Conservation (phyloP, 2,329 filamentous ascomycete genomes). For the Penicillium aurantiogriseum region DNA sequence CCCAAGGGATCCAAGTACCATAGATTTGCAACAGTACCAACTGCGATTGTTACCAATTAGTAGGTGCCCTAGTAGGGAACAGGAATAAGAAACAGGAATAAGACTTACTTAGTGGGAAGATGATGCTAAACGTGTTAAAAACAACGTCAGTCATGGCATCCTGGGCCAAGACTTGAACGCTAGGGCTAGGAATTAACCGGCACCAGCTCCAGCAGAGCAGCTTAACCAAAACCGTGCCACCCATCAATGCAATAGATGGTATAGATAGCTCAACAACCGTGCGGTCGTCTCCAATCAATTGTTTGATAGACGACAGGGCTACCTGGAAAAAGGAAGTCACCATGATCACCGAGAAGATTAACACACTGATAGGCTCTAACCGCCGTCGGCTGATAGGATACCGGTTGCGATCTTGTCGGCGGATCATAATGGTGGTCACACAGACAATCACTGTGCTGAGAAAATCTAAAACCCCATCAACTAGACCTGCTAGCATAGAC, state of each 20-base stretch:
- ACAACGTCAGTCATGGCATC: constrained; percentile 75
- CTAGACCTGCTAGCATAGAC: constrained; percentile 64
- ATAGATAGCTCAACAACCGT: constrained; percentile 69
- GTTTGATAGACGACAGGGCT: constrained; percentile 59
- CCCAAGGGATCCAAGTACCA: constrained; percentile 64
- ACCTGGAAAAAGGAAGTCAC: constrained; percentile 64
- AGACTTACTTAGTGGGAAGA: constrained; percentile 67
- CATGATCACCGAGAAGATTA: constrained; percentile 66
- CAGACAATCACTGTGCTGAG: constrained; percentile 64
- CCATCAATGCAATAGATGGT: constrained; percentile 76
- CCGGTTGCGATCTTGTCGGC: constrained; percentile 59
- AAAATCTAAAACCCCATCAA: constrained; percentile 66
- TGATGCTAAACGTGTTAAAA: constrained; percentile 85
- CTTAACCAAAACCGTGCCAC: constrained; percentile 77
- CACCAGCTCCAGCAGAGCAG: constrained; percentile 84
- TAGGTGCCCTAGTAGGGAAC: background rate
- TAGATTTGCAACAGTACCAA: constrained; percentile 37
- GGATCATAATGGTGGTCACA: constrained; percentile 59
- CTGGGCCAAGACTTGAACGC: constrained; percentile 74
- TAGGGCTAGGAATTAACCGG: constrained; percentile 79
- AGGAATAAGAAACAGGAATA: background rate
- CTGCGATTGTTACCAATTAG: constrained; percentile 13
- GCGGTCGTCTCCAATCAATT: constrained; percentile 58
- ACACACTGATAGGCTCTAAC: constrained; percentile 64
- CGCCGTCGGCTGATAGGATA: constrained; percentile 63